Evolutionary conservation across 2,329 filamentous ascomycete genomes (phyloP), one percentile per base, ranked within the genome.

Genomic region (Clathrospora elynae): DNA sequence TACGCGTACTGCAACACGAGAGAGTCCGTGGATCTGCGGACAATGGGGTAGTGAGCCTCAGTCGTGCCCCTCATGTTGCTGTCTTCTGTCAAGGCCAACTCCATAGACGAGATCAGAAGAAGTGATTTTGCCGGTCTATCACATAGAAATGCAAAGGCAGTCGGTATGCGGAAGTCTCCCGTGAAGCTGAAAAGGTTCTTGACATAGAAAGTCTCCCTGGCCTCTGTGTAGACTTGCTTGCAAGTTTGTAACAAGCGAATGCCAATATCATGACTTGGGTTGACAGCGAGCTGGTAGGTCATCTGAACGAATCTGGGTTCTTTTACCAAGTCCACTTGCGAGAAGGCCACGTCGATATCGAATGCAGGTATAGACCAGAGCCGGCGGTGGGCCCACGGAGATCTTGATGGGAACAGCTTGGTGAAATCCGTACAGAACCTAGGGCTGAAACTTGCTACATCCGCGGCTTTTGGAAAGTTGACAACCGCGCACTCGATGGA

Each of bases 141-240:
- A 28, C 52, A 47, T 5, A 64, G 42, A 20, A 63, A 64, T 1
- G 44, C 48, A 7, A 61, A 51, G 3, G 55, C 57, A 17, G 58
- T 62, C 17, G 61, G 52, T 11, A 64, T 44, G 7, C 51, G 35
- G 16, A 57, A 60, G 18, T 50, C 45, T 13, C 31, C 30, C 2
- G 35, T 54, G 38, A 65, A 62, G 17, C 49, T 51, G 34, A 65
- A 65, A 4, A 38, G 37, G 16, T 60, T 61, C 23, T 49, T 56
- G 9, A 48, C 35, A 31, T 64, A 63, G 37, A 64, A 61, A 8
- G 57, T 16, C 11, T 53, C 40, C 13, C 34, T 35, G 12, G 59
- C 57, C 35, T 65, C 62, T 6, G n/a, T 6, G 18, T 61, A 51
- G 4, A 62, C 35, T 25, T 56, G 55, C 17, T 50, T 52, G 33